Conservation (phyloP, 2,329 filamentous ascomycete species). For the Nemania sp. region DNA sequence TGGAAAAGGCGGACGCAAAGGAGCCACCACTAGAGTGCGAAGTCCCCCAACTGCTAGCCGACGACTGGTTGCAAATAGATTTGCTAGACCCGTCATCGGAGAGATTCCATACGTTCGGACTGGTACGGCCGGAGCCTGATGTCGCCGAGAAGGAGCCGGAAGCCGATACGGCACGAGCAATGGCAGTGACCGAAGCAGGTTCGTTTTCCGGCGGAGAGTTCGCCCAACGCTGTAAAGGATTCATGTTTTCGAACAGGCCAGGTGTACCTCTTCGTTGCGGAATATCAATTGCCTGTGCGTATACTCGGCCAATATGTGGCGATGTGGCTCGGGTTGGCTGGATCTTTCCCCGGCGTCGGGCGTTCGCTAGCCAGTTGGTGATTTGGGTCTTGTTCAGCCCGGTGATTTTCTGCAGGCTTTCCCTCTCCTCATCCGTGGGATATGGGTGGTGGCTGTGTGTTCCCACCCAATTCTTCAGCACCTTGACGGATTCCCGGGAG, state of each 20-base stretch:
- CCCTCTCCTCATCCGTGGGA: constrained; percentile 85
- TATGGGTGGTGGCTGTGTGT: constrained; percentile 83
- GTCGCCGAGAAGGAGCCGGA: constrained; percentile 50
- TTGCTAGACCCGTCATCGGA: constrained; percentile 65
- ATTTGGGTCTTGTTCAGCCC: constrained; percentile 84
- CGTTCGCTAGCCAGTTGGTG: constrained; percentile 91
- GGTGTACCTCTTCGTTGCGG: constrained; percentile 64
- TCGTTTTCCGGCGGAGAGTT: constrained; percentile 65
- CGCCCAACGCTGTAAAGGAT: constrained; percentile 62
- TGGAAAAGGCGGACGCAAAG: constrained; percentile 62
- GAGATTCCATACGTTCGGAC: constrained; percentile 60
- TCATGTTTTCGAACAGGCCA: constrained; percentile 55
- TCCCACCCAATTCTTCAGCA: constrained; percentile 83
- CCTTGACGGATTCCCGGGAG: constrained; percentile 76
- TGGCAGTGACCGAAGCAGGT: constrained; percentile 62
- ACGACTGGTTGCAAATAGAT: constrained; percentile 64
- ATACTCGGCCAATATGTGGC: constrained; percentile 65
- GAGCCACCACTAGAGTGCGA: constrained; percentile 64
- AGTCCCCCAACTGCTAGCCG: constrained; percentile 63
- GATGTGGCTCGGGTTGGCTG: constrained; percentile 70
- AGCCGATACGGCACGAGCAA: constrained; percentile 61
- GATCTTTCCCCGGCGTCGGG: constrained; percentile 79
- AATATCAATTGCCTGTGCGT: constrained; percentile 72
- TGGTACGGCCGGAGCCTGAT: constrained; percentile 58
- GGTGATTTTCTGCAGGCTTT: constrained; percentile 75